phyloP scores from a whole-genome alignment of 108 stramenopile species.

The Cyclotella atomus region DNA sequence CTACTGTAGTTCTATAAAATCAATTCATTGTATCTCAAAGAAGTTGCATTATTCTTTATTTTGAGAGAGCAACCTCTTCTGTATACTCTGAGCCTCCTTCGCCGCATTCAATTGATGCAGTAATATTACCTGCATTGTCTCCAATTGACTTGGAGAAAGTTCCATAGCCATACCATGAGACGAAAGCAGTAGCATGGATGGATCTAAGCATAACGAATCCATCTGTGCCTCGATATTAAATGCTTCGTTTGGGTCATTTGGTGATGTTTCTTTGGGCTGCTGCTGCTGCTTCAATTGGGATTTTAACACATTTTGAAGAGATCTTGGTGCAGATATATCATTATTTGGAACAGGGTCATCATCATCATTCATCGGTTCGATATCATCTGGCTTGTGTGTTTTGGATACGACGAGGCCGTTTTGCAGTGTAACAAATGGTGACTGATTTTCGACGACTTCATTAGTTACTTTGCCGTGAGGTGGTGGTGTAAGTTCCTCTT shows the following conservation, averaged over 20 bases:
- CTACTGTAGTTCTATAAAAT: too few relatives aligned
- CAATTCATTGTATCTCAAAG: background rate
- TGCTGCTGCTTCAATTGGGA: conserved; percentile 1
- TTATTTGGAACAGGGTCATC: background rate
- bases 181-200: conserved; percentile 65
- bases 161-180: conserved; percentile 76
- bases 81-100: conserved; percentile 57
- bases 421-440: conserved; percentile 45
- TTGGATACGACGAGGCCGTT: conserved; percentile 41
- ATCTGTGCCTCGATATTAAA: conserved; percentile 61
- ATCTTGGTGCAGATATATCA: conserved; percentile 39
- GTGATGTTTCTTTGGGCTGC: background rate
- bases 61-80: conserved; percentile 42
- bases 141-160: conserved; percentile 76
- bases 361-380: conserved; percentile 6
- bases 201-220: conserved; percentile 78
- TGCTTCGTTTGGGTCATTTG: background rate
- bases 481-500: background rate
- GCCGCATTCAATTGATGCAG: conserved; percentile 60
- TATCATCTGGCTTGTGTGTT: conserved; percentile 19
- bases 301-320: conserved; percentile 34
- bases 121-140: conserved; percentile 63
- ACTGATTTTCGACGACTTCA: background rate
- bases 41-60: background rate
- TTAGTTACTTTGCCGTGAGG: background rate